Evolutionary conservation across 345 rosid genomes (phyloP).

Genomic region (Raphanus sativus): DNA sequence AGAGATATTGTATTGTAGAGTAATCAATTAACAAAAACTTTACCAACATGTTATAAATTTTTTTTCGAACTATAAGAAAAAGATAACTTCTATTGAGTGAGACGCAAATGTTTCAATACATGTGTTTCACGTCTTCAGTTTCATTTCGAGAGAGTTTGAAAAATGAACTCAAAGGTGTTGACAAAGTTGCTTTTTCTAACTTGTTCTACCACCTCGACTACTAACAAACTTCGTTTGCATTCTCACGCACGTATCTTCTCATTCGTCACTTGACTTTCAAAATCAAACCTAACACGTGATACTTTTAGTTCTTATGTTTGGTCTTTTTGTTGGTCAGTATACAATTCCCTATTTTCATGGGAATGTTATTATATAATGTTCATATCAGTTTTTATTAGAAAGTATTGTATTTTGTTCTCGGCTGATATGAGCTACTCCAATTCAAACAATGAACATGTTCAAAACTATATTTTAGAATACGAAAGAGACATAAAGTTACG

Average conservation of each 20-base stretch:
- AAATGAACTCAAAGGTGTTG: conserved; percentile 22
- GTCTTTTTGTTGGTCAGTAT: conserved; percentile 13
- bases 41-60: not conserved
- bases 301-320: conserved; percentile 31
- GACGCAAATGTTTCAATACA: not conserved
- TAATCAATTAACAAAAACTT: not conserved
- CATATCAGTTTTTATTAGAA: not conserved
- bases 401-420: not conserved
- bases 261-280: conserved; percentile 31
- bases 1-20: not conserved
- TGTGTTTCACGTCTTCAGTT: not conserved
- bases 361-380: not conserved
- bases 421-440: not conserved
- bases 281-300: conserved; percentile 37
- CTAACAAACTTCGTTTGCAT: conserved; percentile 30
- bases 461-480: not conserved
- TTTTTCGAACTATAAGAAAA: not conserved
- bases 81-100: not conserved
- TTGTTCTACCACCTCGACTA: conserved; percentile 21
- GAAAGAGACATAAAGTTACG: not conserved
- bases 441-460: not conserved
- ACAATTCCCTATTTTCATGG: conserved; percentile 17
- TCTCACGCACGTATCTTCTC: conserved; percentile 26
- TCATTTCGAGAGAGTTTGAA: not conserved
- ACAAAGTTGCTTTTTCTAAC: conserved; percentile 4